Conservation (phyloP, 2,329 filamentous ascomycete genomes). For the Cordyceps farinosa region DNA sequence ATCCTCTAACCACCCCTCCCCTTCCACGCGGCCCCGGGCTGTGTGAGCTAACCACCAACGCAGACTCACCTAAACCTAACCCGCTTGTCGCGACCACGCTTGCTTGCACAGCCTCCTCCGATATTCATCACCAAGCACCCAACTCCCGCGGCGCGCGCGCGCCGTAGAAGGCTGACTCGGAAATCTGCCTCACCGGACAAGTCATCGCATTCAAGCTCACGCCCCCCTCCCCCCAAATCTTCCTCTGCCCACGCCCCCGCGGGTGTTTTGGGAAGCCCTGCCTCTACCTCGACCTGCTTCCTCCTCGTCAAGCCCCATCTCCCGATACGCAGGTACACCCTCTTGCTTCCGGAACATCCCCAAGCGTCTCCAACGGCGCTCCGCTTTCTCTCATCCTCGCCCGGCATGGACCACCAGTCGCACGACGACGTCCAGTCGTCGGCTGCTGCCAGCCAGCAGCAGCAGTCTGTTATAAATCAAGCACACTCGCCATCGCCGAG, state of each 20-base stretch:
- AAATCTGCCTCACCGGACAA: conserved; percentile 37
- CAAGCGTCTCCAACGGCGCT: conserved; percentile 15
- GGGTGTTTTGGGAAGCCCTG: neutral
- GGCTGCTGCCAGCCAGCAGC: conserved; percentile 52
- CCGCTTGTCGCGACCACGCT: conserved; percentile 30
- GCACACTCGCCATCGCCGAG: conserved; percentile 61
- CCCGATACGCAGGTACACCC: conserved; percentile 13
- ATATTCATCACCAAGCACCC: conserved; percentile 4
- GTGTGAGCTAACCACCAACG: conserved; percentile 11
- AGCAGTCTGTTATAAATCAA: conserved; percentile 64
- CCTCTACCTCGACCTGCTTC: neutral
- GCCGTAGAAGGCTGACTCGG: conserved; percentile 43
- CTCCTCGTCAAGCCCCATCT: conserved; percentile 9
- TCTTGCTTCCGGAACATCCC: conserved; percentile 9
- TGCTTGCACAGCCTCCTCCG: conserved; percentile 38
- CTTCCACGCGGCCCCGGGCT: conserved; percentile 26
- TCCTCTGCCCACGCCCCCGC: conserved; percentile 3
- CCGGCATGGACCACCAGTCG: conserved; percentile 15
- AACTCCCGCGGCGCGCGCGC: conserved; percentile 34
- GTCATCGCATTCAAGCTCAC: conserved; percentile 2
- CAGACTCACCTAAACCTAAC: conserved; percentile 13
- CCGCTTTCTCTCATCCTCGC: conserved; percentile 5
- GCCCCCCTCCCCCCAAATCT: neutral
- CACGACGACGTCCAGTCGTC: conserved; percentile 51
- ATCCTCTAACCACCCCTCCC: conserved; percentile 22